A percentile compares a stretch with the other conserved stretches of the same genome.
Conservation (phyloP, 352 stramenopile genomes). For the Globisporangium echinulatum region DNA sequence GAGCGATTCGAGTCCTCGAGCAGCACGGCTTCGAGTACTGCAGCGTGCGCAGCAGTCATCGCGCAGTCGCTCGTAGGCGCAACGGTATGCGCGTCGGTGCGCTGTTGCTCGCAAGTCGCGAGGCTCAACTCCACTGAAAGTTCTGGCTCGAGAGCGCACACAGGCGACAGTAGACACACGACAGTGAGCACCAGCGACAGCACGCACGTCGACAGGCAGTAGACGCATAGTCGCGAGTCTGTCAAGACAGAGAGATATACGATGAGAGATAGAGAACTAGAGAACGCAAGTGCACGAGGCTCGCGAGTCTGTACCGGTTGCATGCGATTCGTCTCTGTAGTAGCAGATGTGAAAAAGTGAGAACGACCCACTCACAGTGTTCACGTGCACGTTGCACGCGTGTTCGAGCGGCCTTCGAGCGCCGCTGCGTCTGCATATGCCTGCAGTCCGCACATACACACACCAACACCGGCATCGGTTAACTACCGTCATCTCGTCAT, state of each 20-base stretch:
- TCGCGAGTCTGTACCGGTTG: too few relatives aligned
- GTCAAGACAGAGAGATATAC: too few relatives aligned
- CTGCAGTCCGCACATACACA: conserved; percentile 3
- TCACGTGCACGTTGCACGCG: neutral
- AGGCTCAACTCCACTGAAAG: neutral
- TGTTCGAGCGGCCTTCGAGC: conserved; percentile 11
- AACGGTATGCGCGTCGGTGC: too few relatives aligned
- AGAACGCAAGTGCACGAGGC: too few relatives aligned
- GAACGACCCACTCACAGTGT: neutral
- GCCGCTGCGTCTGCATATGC: conserved; percentile 20
- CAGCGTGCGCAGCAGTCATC: neutral
- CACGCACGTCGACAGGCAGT: too few relatives aligned
- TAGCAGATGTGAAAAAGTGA: neutral
- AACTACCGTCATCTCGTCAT: neutral
- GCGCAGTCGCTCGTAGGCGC: neutral
- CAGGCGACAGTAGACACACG: too few relatives aligned
- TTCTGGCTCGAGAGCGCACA: neutral
- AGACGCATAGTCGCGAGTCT: too few relatives aligned
- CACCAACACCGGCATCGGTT: neutral
- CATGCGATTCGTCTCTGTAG: too few relatives aligned
- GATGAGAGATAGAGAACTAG: too few relatives aligned
- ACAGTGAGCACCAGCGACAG: too few relatives aligned
- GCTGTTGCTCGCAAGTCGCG: neutral
- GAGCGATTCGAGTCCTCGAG: conserved; percentile 16
- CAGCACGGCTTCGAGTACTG: conserved; percentile 7